Base-by-base conservation (phyloP, 192 early-diverging fungal genomes). In the Martensiomyces pterosporus region DNA sequence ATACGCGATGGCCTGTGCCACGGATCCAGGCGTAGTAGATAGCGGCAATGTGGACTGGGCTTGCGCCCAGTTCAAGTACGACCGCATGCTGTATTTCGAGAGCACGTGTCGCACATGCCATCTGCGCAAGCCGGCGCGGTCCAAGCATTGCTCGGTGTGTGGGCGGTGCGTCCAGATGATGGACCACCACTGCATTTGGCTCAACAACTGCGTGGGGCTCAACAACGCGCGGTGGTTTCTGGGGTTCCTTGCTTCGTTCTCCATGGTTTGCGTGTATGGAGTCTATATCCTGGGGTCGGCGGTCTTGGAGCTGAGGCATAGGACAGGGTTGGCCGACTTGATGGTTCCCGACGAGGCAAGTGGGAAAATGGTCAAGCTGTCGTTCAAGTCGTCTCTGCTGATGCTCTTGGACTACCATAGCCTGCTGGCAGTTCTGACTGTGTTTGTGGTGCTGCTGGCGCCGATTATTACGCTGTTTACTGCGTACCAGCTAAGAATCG, bases 171-270 rank as follows among this genome's bases (percentile, higher is more conserved):
- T 77, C 17, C 57, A 64, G 48, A 62, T 64, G 56, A 42, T 62
- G 63, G 75, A 77, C 56, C 75, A 77, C 55, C 75, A 77, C 41
- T 77, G 75, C 35, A 58, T 76, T 18, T 76, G 74, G 74, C 55
- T 76, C 24, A 76, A 76, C 59, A 76, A 62, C 62, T 76, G 74
- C 55, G 67, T 76, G 15, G 74, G 74, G 7, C 64, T 70, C 37
- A 36, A 54, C 49, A 76, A 76, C 47, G 49, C 47, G 42, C 67
- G 63, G 10, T 71, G 63, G 57, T 76, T 76, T 41, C 51, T 76
- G 26, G 24, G 26, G 22, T 76, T 76, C 39, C 59, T 76, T 2
- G 52, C 40, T 15, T 62, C 67, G 24, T 63, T 76, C 25, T 32
- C 40, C 17, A 25, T 29, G 0, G 53, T 76, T 3, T 70, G 66